Percentiles rank a stretch among this genome's conserved stretches.
Conservation (phyloP, 2,329 filamentous ascomycete species). For the Diaporthe batatas region DNA sequence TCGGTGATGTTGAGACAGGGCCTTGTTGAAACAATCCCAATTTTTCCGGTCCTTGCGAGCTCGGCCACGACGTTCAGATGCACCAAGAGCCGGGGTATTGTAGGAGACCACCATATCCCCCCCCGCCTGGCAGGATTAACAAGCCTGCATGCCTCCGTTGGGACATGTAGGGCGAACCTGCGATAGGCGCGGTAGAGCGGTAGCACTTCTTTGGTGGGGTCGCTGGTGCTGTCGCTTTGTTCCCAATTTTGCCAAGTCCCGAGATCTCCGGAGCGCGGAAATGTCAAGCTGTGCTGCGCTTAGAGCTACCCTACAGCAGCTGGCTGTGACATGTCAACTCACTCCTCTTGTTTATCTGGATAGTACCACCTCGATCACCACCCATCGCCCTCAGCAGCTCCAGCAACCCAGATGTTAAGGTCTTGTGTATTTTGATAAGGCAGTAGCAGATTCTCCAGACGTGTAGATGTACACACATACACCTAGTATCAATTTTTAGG, state of each 20-base stretch:
- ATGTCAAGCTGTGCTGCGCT: conserved; percentile 25
- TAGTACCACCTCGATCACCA: background rate
- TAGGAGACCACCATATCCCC: background rate
- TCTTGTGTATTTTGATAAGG: background rate
- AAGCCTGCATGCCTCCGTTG: background rate
- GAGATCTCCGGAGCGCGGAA: conserved; percentile 29
- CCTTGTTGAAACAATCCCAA: conserved; percentile 23
- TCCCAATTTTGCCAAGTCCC: conserved; percentile 24
- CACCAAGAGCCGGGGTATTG: conserved; percentile 6
- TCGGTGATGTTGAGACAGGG: conserved; percentile 16
- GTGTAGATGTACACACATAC: background rate
- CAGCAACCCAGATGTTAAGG: background rate
- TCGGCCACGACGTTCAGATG: conserved; percentile 21
- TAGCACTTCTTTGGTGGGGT: conserved; percentile 19
- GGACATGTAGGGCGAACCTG: conserved; percentile 5
- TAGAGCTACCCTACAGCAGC: conserved; percentile 5
- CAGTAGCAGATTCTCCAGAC: background rate
- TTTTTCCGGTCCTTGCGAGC: conserved; percentile 29
- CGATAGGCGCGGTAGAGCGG: conserved; percentile 34
- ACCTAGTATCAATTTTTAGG: background rate
- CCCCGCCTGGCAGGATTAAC: background rate
- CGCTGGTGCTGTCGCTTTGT: conserved; percentile 10
- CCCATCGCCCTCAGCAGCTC: background rate
- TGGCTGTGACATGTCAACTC: conserved; percentile 1
- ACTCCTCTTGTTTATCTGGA: too few species aligned